Evolutionary conservation across 2,329 filamentous ascomycete species (phyloP).

Genomic region (Corniculantispora saksenae): DNA sequence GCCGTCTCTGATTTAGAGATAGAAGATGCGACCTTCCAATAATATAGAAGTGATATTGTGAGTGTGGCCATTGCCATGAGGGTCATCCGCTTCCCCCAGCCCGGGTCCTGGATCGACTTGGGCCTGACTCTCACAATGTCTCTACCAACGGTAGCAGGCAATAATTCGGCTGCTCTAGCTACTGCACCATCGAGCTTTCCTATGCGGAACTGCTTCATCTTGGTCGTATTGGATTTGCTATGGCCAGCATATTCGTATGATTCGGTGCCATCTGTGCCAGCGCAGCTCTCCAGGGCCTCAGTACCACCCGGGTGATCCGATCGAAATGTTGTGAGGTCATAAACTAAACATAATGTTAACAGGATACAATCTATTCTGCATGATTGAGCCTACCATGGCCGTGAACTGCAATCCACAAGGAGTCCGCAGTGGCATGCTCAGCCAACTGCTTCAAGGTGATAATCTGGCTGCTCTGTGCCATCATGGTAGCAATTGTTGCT

Average conservation of each 20-base stretch:
- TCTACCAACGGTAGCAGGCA: neutral
- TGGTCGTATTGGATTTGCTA: neutral
- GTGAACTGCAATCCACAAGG: neutral
- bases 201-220: neutral
- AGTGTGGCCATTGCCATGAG: neutral
- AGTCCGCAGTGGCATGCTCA: neutral
- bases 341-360: neutral
- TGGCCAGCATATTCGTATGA: constrained; percentile 4
- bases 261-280: constrained; percentile 1
- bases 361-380: neutral
- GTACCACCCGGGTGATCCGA: neutral
- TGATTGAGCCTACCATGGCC: neutral
- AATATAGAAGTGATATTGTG: neutral
- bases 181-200: neutral
- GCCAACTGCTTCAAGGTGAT: neutral
- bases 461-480: neutral
- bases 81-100: neutral
- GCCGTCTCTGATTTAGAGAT: too few species aligned
- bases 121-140: neutral
- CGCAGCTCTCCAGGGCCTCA: neutral
- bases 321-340: neutral
- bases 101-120: neutral
- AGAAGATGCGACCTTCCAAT: too few species aligned
- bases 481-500: neutral
- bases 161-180: neutral